Percentiles rank a stretch among this genome's conserved stretches.
These are phyloP conservation scores for Acacia crassicarpa DNA, from an alignment of 306 rosid genomes.

Conservation along the genomic window DNA sequence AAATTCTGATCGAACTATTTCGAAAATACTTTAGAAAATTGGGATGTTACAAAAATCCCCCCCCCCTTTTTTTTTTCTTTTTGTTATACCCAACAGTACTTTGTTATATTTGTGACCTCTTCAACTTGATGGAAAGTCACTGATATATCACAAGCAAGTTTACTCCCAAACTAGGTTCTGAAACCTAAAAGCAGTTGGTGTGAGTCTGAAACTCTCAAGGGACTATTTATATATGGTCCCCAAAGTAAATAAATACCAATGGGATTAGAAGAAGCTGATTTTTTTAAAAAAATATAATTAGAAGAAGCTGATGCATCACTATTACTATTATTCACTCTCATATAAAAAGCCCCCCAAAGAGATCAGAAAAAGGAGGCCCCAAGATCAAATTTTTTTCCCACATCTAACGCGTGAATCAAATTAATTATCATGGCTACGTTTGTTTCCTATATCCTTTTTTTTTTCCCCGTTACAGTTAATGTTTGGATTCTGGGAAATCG, in stretches of 20 bases:
- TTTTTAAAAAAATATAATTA: too few relatives aligned
- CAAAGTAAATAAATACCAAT: conserved; percentile 34
- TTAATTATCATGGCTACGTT: conserved; percentile 55
- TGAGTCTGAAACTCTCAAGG: conserved; percentile 41
- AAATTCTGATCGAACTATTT: too few relatives aligned
- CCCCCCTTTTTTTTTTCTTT: too few relatives aligned
- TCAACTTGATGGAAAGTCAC: conserved; percentile 30
- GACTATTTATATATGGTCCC: conserved; percentile 44
- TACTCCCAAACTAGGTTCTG: conserved; percentile 4
- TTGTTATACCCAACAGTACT: not conserved
- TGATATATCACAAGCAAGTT: conserved; percentile 34
- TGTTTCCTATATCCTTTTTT: not conserved
- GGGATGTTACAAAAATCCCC: too few relatives aligned
- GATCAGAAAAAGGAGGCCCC: conserved; percentile 52
- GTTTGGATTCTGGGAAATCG: conserved; percentile 37
- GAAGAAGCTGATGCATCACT: conserved; percentile 40
- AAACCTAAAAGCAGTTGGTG: conserved; percentile 25
- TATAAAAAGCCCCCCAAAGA: conserved; percentile 39
- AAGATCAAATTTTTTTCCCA: conserved; percentile 48
- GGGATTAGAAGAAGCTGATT: conserved; percentile 33
- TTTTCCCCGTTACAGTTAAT: conserved; percentile 35
- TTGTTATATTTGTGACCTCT: conserved; percentile 4
- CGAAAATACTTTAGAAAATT: too few relatives aligned
- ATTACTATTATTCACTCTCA: conserved; percentile 15
- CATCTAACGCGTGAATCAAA: conserved; percentile 74